Evolutionary conservation across 73 alveolate genomes (phyloP).

Genomic region (Blepharisma japonicum): DNA sequence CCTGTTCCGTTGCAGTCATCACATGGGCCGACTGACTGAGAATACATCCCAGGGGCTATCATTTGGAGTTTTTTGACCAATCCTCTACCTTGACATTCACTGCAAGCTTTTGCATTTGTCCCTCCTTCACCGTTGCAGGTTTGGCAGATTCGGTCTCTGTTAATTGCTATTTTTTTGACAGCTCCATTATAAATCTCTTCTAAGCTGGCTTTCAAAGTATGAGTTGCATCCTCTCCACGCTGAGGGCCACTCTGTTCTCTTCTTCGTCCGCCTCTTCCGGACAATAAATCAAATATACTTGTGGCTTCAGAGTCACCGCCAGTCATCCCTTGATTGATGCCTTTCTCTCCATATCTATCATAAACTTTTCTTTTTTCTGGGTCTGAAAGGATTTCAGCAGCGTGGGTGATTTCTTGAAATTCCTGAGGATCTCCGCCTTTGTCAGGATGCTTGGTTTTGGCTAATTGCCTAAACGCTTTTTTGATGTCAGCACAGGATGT

Average conservation of each 20-base stretch:
- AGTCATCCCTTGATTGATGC: conserved; percentile 84
- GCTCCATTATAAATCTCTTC: conserved; percentile 90
- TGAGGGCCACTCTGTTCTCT: conserved; percentile 60
- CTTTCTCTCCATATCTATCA: conserved; percentile 97
- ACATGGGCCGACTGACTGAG: conserved; percentile 72
- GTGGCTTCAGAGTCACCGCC: conserved; percentile 70
- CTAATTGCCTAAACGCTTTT: conserved; percentile 85
- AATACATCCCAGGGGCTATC: conserved; percentile 77
- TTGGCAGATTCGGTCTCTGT: conserved; percentile 78
- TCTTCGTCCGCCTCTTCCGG: conserved; percentile 71
- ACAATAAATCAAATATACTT: conserved; percentile 62
- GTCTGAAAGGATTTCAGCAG: conserved; percentile 87
- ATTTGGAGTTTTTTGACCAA: conserved; percentile 42
- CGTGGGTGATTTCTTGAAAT: conserved; percentile 87
- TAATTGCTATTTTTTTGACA: conserved; percentile 72
- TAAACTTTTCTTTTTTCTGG: conserved; percentile 91
- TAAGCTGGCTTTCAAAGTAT: conserved; percentile 70
- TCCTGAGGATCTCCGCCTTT: conserved; percentile 92
- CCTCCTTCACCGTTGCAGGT: conserved; percentile 88
- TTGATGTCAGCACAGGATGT: conserved; percentile 84
- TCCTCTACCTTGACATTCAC: conserved; percentile 91
- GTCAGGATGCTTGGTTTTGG: conserved; percentile 94
- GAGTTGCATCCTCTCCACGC: conserved; percentile 72
- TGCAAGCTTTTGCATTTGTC: conserved; percentile 71
- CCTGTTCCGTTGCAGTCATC: conserved; percentile 92